phyloP scores from a whole-genome alignment of 306 rosid genomes.

The Ochetophila trinervis region DNA sequence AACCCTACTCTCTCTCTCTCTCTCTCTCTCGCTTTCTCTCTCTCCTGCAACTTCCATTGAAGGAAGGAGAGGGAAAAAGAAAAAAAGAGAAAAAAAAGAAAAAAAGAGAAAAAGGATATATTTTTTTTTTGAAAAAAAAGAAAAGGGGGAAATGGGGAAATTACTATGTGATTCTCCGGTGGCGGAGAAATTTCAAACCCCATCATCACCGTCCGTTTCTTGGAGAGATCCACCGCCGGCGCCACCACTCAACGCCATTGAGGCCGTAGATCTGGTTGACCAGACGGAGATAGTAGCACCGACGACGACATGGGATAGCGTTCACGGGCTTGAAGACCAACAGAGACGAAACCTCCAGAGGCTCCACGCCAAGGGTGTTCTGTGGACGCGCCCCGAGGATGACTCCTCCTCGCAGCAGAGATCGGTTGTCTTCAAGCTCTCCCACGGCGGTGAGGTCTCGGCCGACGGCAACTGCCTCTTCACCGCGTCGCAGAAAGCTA shows the following conservation, averaged over 20 bases:
- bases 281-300: conserved; percentile 23
- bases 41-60: conserved; percentile 56
- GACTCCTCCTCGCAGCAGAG: conserved; percentile 34
- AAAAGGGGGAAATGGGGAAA: conserved; percentile 64
- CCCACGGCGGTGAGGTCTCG: conserved; percentile 94
- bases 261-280: conserved; percentile 61
- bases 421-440: conserved; percentile 75
- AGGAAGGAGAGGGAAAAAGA: conserved; percentile 10
- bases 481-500: conserved; percentile 87
- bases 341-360: conserved; percentile 73
- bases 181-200: conserved; percentile 64
- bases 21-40: conserved; percentile 23
- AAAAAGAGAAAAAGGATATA: not conserved
- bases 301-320: conserved; percentile 66
- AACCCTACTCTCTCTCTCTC: conserved; percentile 37
- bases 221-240: conserved; percentile 67
- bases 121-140: not conserved
- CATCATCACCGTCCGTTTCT: conserved; percentile 54
- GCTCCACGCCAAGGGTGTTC: conserved; percentile 79
- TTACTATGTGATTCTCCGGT: conserved; percentile 79
- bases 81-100: not conserved
- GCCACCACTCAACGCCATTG: conserved; percentile 34
- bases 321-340: conserved; percentile 83
- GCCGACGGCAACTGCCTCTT: conserved; percentile 91
- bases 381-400: conserved; percentile 76